Evolutionary conservation across 352 stramenopile genomes (phyloP).

Genomic region (Nannochloropsis limnetica): DNA sequence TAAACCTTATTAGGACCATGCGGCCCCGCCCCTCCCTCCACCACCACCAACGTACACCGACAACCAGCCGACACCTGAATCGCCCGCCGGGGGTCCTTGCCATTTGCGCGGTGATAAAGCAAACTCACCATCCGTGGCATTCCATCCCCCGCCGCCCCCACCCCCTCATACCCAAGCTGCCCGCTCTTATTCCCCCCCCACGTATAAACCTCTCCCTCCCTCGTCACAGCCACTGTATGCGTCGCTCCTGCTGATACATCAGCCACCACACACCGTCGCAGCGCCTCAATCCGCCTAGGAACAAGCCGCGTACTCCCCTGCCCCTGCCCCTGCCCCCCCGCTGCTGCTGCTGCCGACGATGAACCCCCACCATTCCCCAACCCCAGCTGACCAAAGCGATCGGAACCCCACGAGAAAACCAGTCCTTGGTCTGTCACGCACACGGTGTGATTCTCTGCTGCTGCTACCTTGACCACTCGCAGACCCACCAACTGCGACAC

Average conservation of each 20-base stretch:
- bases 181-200: slow-evolving; percentile 49
- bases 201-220: slow-evolving; percentile 44
- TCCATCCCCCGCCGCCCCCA: slow-evolving; percentile 33
- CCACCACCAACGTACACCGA: slow-evolving; percentile 47
- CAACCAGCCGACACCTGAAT: slow-evolving; percentile 45
- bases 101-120: slow-evolving; percentile 8
- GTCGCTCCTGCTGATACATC: slow-evolving; percentile 41
- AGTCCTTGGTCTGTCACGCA: slow-evolving; percentile 44
- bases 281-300: slow-evolving; percentile 44
- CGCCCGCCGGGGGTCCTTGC: slow-evolving; percentile 25
- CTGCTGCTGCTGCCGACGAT: no score
- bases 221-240: slow-evolving; percentile 47
- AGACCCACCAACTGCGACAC: slow-evolving; percentile 41
- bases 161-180: slow-evolving; percentile 45
- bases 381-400: slow-evolving; percentile 43
- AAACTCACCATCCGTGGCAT: slow-evolving; percentile 37
- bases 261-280: slow-evolving; percentile 41
- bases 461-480: slow-evolving; percentile 40
- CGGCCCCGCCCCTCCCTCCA: slow-evolving; percentile 39
- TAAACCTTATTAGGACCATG: slow-evolving; percentile 45
- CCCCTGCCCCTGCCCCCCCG: background rate
- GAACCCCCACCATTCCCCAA: background rate
- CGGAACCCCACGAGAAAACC: slow-evolving; percentile 48
- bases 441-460: slow-evolving; percentile 48
- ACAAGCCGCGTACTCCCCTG: background rate